Conservation (phyloP, 2,329 filamentous ascomycete genomes). For the Alternaria brassicae region DNA sequence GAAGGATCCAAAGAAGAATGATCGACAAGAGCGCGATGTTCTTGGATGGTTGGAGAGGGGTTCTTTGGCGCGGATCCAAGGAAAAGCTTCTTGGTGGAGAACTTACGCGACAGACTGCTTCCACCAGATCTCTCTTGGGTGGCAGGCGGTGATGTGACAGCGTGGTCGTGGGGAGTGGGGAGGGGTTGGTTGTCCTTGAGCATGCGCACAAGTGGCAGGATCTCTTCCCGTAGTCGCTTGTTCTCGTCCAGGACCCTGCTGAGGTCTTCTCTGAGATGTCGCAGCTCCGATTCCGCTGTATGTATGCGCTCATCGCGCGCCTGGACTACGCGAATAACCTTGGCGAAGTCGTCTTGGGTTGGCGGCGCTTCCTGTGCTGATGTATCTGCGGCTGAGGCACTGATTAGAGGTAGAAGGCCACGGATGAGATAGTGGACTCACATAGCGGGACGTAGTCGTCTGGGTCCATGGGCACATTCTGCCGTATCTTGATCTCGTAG, state of each 20-base stretch:
- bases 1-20: conserved; percentile 57
- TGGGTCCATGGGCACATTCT: conserved; percentile 87
- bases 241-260: conserved; percentile 75
- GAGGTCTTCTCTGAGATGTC: conserved; percentile 68
- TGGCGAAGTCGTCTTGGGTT: conserved; percentile 90
- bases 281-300: conserved; percentile 81
- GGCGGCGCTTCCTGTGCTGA: conserved; percentile 85
- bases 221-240: conserved; percentile 84
- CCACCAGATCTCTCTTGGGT: conserved; percentile 47
- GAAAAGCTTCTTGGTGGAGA: conserved; percentile 62
- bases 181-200: conserved; percentile 91
- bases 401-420: conserved; percentile 10
- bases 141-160: conserved; percentile 45
- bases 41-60: conserved; percentile 59
- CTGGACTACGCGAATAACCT: conserved; percentile 87
- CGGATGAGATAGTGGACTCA: conserved; percentile 58
- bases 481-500: conserved; percentile 94
- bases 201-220: conserved; percentile 87
- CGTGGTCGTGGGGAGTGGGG: conserved; percentile 51
- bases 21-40: conserved; percentile 52
- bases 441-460: conserved; percentile 94
- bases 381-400: conserved; percentile 77
- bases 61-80: conserved; percentile 58
- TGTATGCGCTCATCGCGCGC: conserved; percentile 90
- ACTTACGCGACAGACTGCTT: conserved; percentile 60